Evolutionary conservation across 176 grass and related monocot species (phyloP), one percentile per base, ranked within the genome.

Genomic region (Carex myosuroides): DNA sequence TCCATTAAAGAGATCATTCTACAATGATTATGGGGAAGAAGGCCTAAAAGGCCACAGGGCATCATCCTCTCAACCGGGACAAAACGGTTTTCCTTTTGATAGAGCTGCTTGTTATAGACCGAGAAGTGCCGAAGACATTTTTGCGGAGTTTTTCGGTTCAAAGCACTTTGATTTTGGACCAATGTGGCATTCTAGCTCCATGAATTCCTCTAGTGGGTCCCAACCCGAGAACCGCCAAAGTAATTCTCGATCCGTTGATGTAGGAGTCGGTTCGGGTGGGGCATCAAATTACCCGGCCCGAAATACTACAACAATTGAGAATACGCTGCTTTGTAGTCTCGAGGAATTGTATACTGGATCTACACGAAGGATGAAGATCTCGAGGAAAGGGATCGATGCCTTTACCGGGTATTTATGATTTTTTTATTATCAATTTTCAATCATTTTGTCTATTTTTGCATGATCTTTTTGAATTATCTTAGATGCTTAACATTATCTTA

Each of bases 341-440:
- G 91, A 97, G 84, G 94, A 97, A 76, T 88, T 97, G 60, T 94
- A 94, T 81, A 65, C 69, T 46, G 94, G 94, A 3, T 89, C 89
- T 10, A 97, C 91, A 18, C 93, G 90, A 81, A 97, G 92, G 63
- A 97, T 94, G 88, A 94, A 87, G 86, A 97, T 97, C 53, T 90
- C 85, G 5, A 81, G 94, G 56, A 92, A 85, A 73, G 79, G 91
- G 46, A 48, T 91, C 6, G 84, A 97, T 62, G 11, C 55, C 50
- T 80, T 71, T 1, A 84, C 3, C 55, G 91, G 94, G 90, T 92
- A 88, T 84, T 13, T 55, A 30, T 48, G 55, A 6, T n/a, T 68
- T 33, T 69, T 46, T 53, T 50, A 2, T 12, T 1, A 8, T 42
- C 9, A 0, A 50, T 46, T 16, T 53, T 6, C 32, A 68, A n/a